Base-by-base conservation (phyloP, 2,329 filamentous ascomycete species). In the Diaporthe ampelina region DNA sequence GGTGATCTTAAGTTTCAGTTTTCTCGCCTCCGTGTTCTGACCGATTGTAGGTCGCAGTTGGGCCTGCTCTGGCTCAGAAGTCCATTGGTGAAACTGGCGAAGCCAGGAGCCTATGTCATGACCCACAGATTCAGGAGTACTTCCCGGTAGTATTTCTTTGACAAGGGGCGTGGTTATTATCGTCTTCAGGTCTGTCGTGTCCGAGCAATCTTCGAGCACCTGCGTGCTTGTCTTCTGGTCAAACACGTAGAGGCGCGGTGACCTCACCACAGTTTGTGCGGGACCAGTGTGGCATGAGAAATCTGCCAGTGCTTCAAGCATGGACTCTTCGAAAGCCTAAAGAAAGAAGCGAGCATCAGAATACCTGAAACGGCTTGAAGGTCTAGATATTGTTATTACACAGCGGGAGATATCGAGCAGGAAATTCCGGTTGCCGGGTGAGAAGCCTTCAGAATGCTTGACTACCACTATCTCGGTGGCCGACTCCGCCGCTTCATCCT, bases 1-100 rank as follows among this genome's bases (percentile, higher is more conserved):
- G 19, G 84, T 85, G 26, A 84, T 76, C 1, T 75, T 75, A 59
- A 81, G 81, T 73, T 85, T 86, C n/a, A 85, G 73, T 9, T 81
- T 75, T 9, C 82, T 77, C 81, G 85, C 84, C 10, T 78, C 43
- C 29, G 78, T 73, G 48, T 86, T 85, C 37, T 76, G 73, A 17
- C 77, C 74, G 1, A 83, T 75, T 1, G 75, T 48, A 1, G 26
- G 56, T 1, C 56, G 71, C 3, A 83, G 74, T 1, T 56, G 70
- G 3, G 63, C 43, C 70, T 82, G 76, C 4, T 21, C 65, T 1
- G 73, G 81, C 10, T 77, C 74, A 1, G 77, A 76, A 2, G 77
- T 76, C 83, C 83, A 86, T 1, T 71, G 37, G 68, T 85, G 84
- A 45, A 86, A 85, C 0, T 77, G 76, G 0, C 77, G 77, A 4